phyloP scores from a whole-genome alignment of 805 yeast genomes.

The Kuraishia borneana region DNA sequence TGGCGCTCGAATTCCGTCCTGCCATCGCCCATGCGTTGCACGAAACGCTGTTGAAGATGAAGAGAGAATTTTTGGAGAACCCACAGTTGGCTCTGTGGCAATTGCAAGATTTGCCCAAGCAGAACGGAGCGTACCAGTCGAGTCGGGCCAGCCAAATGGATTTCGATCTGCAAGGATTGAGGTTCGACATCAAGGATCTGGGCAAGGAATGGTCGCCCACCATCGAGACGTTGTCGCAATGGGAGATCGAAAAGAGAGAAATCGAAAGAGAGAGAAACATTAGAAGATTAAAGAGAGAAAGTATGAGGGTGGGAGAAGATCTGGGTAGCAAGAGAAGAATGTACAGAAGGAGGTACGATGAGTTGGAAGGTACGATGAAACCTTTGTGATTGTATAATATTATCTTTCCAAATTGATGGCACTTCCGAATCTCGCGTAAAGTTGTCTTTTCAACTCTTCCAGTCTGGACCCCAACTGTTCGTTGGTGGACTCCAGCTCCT shows the following conservation, averaged over 20 bases:
- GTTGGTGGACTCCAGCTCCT: constrained; percentile 31
- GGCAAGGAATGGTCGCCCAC: constrained; percentile 85
- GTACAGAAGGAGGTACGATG: constrained; percentile 22
- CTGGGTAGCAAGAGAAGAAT: constrained; percentile 19
- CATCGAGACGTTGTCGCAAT: constrained; percentile 75
- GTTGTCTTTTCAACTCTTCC: constrained; percentile 49
- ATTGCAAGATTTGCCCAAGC: constrained; percentile 22
- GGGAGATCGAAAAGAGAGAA: constrained; percentile 92
- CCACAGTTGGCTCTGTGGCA: constrained; percentile 22
- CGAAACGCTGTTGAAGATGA: constrained; percentile 65
- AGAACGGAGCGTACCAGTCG: constrained; percentile 20
- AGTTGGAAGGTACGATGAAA: constrained; percentile 23
- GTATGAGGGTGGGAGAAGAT: constrained; percentile 59
- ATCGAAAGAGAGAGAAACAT: constrained; percentile 88
- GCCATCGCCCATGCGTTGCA: constrained; percentile 83
- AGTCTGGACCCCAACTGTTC: constrained; percentile 44
- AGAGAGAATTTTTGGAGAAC: constrained; percentile 68
- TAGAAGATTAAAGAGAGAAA: constrained; percentile 87
- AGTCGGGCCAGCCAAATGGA: constrained; percentile 7
- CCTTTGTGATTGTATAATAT: constrained; percentile 1
- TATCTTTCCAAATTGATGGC: constrained; percentile 74
- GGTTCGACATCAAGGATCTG: constrained; percentile 63
- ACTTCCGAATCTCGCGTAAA: constrained; percentile 84
- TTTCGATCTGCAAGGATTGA: constrained; percentile 31
- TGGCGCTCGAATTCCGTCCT: constrained; percentile 76